Evolutionary conservation across 306 rosid species (phyloP).

Genomic region (Quercus parvula): DNA sequence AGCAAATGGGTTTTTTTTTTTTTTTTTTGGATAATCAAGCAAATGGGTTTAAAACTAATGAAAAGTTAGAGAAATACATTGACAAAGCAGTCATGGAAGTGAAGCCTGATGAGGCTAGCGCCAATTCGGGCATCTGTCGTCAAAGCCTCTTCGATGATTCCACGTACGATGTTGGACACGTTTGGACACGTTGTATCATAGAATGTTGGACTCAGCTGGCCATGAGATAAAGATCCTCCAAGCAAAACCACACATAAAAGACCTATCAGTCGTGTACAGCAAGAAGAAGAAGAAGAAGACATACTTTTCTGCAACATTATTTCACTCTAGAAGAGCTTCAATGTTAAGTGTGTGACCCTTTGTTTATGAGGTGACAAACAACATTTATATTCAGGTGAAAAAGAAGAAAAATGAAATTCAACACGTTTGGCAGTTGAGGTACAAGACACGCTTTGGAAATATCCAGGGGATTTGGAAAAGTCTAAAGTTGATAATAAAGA

Average conservation of each 20-base stretch:
- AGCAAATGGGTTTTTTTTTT: background rate
- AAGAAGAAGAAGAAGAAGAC: background rate
- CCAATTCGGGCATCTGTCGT: constrained; percentile 28
- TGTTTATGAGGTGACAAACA: background rate
- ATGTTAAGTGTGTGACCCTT: no score
- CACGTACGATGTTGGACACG: background rate
- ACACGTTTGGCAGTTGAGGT: no score
- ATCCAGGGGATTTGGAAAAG: no score
- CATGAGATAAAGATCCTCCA: constrained; percentile 25
- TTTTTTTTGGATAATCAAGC: no score
- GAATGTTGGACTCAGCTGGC: constrained; percentile 20
- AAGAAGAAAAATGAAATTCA: no score
- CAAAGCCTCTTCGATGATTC: constrained; percentile 11
- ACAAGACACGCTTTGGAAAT: no score
- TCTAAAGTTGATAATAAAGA: no score
- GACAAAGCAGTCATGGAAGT: constrained; percentile 62
- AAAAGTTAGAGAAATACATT: constrained; percentile 17
- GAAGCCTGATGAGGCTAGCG: constrained; percentile 52
- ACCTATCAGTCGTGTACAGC: background rate
- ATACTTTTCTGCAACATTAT: background rate
- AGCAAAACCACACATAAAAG: constrained; percentile 11
- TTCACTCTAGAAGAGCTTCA: background rate
- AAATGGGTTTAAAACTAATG: background rate
- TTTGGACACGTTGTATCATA: constrained; percentile 29
- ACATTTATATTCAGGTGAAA: no score